phyloP scores from a whole-genome alignment of 192 early-diverging fungal genomes.

The Anaeromyces robustus region DNA sequence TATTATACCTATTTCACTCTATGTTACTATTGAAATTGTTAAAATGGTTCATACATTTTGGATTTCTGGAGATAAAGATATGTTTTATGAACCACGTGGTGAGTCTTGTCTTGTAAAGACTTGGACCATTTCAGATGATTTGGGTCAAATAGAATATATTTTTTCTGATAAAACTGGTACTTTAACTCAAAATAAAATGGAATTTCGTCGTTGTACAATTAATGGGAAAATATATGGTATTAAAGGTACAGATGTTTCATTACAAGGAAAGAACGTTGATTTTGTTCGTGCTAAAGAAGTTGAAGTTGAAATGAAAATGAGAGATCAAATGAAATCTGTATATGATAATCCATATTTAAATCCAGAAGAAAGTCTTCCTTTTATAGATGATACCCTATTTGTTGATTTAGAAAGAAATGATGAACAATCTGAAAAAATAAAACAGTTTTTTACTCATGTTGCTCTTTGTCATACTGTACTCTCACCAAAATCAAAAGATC shows the following conservation, averaged over 20 bases:
- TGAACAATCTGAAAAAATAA: slow-evolving; percentile 9
- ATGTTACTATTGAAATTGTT: slow-evolving; percentile 83
- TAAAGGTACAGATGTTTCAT: not conserved
- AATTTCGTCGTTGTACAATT: slow-evolving; percentile 81
- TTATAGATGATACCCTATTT: not conserved
- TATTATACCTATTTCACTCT: slow-evolving; percentile 88
- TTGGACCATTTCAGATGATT: slow-evolving; percentile 78
- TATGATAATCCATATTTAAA: not conserved
- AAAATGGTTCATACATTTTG: slow-evolving; percentile 78
- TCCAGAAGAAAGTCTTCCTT: not conserved
- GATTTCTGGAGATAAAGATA: slow-evolving; percentile 75
- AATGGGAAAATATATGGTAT: slow-evolving; percentile 38
- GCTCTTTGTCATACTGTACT: slow-evolving; percentile 6
- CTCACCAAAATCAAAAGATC: not conserved
- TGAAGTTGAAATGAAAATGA: not conserved
- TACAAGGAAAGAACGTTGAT: not conserved
- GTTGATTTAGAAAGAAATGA: not conserved
- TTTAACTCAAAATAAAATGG: slow-evolving; percentile 92
- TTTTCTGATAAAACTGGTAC: slow-evolving; percentile 98
- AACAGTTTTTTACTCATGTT: slow-evolving; percentile 14
- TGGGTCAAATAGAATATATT: slow-evolving; percentile 90
- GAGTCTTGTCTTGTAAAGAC: slow-evolving; percentile 63
- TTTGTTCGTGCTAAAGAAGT: not conserved
- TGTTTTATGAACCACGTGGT: slow-evolving; percentile 69
- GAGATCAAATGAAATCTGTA: not conserved